phyloP scores from a whole-genome alignment of 768 basidiomycete genomes.

The Kwoniella botswanensis region DNA sequence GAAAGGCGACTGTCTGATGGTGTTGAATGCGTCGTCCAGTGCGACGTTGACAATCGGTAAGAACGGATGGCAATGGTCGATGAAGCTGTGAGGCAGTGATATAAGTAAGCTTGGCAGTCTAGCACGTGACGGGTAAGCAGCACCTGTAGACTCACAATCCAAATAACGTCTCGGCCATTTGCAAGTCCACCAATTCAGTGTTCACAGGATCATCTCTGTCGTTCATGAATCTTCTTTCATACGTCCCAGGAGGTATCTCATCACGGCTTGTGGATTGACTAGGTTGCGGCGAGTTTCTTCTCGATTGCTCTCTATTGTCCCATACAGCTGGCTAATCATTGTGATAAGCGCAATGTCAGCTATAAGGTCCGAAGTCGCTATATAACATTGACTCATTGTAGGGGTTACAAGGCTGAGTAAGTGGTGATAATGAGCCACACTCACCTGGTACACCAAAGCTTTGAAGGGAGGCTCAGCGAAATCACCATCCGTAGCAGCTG shows the following conservation, averaged over 20 bases:
- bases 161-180: slow-evolving; percentile 41
- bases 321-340: slow-evolving; percentile 35
- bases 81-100: slow-evolving; percentile 30
- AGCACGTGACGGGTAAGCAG: background rate
- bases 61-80: slow-evolving; percentile 47
- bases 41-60: slow-evolving; percentile 46
- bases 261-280: slow-evolving; percentile 32
- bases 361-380: background rate
- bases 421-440: background rate
- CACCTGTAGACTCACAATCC: slow-evolving; percentile 32
- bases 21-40: slow-evolving; percentile 36
- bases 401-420: background rate
- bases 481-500: slow-evolving; percentile 30
- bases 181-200: slow-evolving; percentile 32
- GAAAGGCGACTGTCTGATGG: slow-evolving; percentile 37
- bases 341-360: background rate
- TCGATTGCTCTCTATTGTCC: slow-evolving; percentile 46
- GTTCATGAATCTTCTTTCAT: slow-evolving; percentile 19
- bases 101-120: no score
- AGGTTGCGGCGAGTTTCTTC: slow-evolving; percentile 38
- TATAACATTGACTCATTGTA: background rate
- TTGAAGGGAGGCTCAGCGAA: slow-evolving; percentile 47
- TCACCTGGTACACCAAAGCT: slow-evolving; percentile 43
- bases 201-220: slow-evolving; percentile 46
- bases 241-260: slow-evolving; percentile 22